Evolutionary conservation across 139 green algal species (phyloP), one percentile per base, ranked within the genome.

Genomic region (Volvox reticuliferus): DNA sequence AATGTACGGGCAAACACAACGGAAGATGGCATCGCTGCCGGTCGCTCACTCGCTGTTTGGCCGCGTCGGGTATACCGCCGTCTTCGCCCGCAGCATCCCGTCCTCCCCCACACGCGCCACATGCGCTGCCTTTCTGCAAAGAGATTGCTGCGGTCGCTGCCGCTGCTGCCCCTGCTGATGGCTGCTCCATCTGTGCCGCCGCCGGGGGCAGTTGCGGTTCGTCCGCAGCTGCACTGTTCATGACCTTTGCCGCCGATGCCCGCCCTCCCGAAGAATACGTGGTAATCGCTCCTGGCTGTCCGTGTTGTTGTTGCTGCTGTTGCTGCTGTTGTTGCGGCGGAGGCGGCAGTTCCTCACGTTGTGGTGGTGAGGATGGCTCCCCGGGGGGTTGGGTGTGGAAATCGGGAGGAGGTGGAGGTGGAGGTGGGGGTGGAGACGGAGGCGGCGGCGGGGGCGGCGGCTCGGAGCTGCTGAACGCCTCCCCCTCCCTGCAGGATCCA

Each of bases 231-330:
- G 85, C 85, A n/a, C 44, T 55, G 44, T 55, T 55, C 44, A 82
- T 33, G 19, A 71, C 37, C 44, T 82, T 71, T 18, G 85, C 85
- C 18, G 71, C 85, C 85, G 65, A 26, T 1, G 85, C 85, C 44
- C 69, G n/a, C 37, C 85, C 85, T 16, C 85, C 85, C 19, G 85
- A 89, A 0, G 35, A 17, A 68, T 89, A 89, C 22, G 21, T 69
- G 44, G 85, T 67, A 6, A 68, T 0, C 78, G 18, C 37, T 24
- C 5, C 79, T 50, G 9, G 9, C 44, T 55, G 44, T 5, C 44
- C 44, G 9, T 55, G 44, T 55, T 55, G 37, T 17, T 33, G 44
- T 50, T 13, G 67, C 67, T 5, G 67, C 79, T 85, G 28, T 14
- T 33, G 26, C 79, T 85, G 12, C 12, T 55, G n/a, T n/a, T n/a